Base-by-base conservation (phyloP, 345 rosid species). In the Sapria himalayana region DNA sequence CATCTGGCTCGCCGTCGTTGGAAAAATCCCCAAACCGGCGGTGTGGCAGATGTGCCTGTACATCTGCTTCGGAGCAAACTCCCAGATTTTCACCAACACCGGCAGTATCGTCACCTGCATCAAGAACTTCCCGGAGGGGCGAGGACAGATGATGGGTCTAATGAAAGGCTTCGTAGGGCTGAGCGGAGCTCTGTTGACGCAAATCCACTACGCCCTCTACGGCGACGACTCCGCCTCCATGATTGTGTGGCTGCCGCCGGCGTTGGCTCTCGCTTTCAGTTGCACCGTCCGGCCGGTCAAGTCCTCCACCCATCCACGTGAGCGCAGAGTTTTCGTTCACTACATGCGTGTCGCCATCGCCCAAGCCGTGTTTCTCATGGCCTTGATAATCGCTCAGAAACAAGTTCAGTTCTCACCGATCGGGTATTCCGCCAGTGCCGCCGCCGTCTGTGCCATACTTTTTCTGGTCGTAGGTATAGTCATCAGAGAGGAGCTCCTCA, bases 1-100 rank as follows among this genome's bases (percentile, higher is more conserved):
- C 76, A 74, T 85, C 15, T 85, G 93, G 93, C 45, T 73, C 0
- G 69, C 78, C 3, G 91, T 80, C 8, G 72, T 85, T 1, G 69
- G 67, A 0, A 64, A 39, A 46, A 74, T 85, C 3, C 46, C 91
- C 33, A 74, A 23, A 37, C 96, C 93, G 4, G 47, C 40, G 34
- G 71, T 85, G 22, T 80, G 91, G 96, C 91, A 74, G 4, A 80
- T 85, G 96, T 80, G 91, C 37, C 24, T 65, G 15, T 85, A 74
- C 54, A 77, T 80, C 25, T 80, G 85, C 38, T 45, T 77, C 0
- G 93, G 92, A 20, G 93, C 93, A 1, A 85, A 85, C 43, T 80
- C 93, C 0, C 93, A 79, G 39, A 85, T 74, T 34, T 80, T 85
- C 33, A 91, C 93, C 22, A 80, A 75, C 24, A 80, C 93, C 19